Conservation (phyloP, 352 stramenopile genomes). For the Globisporangium takayamanum region DNA sequence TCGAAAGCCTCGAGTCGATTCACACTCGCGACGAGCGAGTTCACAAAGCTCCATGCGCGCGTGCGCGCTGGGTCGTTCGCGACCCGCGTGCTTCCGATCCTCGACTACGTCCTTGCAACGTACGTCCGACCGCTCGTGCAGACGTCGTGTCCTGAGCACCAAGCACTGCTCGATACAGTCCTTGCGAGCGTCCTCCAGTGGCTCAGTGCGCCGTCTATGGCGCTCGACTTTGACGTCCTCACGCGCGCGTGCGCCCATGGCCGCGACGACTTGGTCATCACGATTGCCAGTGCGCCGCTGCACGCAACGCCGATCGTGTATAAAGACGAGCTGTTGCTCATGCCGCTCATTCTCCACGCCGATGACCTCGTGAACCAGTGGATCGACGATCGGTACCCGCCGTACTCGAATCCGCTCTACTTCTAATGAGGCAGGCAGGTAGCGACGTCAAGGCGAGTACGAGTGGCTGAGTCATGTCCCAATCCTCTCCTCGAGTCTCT, state of each 20-base stretch:
- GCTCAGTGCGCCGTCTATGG: slow-evolving; percentile 35
- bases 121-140: slow-evolving; percentile 34
- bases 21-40: slow-evolving; percentile 39
- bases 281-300: slow-evolving; percentile 36
- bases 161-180: slow-evolving; percentile 48
- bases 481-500: no score
- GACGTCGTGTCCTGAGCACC: slow-evolving; percentile 45
- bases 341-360: slow-evolving; percentile 54
- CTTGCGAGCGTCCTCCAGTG: slow-evolving; percentile 32
- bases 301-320: slow-evolving; percentile 52
- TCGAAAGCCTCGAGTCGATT: slow-evolving; percentile 9
- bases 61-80: slow-evolving; percentile 48
- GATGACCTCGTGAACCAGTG: slow-evolving; percentile 71
- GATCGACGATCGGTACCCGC: slow-evolving; percentile 65
- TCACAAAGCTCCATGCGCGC: slow-evolving; percentile 59
- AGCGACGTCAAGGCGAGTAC: no score
- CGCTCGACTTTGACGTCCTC: slow-evolving; percentile 58
- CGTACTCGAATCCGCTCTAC: slow-evolving; percentile 65
- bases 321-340: slow-evolving; percentile 47
- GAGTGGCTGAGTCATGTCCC: no score
- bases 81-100: slow-evolving; percentile 32
- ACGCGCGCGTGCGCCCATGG: slow-evolving; percentile 52
- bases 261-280: slow-evolving; percentile 47
- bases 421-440: slow-evolving; percentile 21
- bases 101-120: slow-evolving; percentile 33